Evolutionary conservation across 768 basidiomycete genomes (phyloP), one percentile per base, ranked within the genome.

Genomic region (Flagelloscypha sp.): DNA sequence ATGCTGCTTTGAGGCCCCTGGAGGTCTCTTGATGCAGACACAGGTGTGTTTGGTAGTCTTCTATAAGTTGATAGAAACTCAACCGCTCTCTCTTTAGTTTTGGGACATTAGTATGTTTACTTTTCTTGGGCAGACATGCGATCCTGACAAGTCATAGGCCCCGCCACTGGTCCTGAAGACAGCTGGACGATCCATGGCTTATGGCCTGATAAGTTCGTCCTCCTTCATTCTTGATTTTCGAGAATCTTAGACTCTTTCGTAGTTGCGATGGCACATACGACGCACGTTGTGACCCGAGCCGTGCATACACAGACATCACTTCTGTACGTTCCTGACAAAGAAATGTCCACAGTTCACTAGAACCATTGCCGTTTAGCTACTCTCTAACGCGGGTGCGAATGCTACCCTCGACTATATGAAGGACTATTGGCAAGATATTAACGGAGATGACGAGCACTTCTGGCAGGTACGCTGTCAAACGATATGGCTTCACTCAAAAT

Each of bases 121-220:
- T n/a, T n/a, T n/a, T n/a, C n/a, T n/a, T n/a, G n/a, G n/a, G n/a
- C n/a, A n/a, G n/a, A n/a, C n/a, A n/a, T n/a, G n/a, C n/a, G n/a
- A n/a, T n/a, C n/a, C n/a, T n/a, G n/a, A n/a, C n/a, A n/a, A 70
- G 70, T 74, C 41, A 70, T 66, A 0, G 36, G 62, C 13, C 60
- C 68, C 0, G 33, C 57, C 5, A 63, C 61, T 10, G 72, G 74
- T 7, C 74, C 74, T 7, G 49, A 44, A 7, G 38, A 70, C 45
- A 66, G 65, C 45, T 76, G 74, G 71, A 75, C 70, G 1, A 68
- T 74, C 35, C 72, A 65, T 24, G 69, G 72, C 60, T 53, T 72
- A 27, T 75, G 72, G 73, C 64, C 67, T 1, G 72, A 72, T 44
- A 48, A 65, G 68, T 72, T 30, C 24, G 65, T 52, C 20, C 10